phyloP scores from a whole-genome alignment of 768 basidiomycete species.

The Cystofilobasidium ferigula region DNA sequence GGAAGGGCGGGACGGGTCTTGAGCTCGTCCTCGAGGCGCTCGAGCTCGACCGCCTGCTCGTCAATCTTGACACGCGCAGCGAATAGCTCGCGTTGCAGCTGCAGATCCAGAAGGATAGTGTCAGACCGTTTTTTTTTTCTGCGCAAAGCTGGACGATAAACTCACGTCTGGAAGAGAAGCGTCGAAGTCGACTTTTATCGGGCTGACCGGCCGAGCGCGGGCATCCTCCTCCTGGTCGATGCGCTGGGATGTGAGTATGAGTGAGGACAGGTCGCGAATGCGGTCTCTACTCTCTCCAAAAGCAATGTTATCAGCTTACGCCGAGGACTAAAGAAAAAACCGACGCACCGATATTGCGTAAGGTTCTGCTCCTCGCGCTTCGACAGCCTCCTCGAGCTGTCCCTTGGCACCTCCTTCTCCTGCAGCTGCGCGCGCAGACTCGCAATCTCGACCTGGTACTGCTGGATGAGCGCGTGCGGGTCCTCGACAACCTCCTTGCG shows the following conservation, averaged over 20 bases:
- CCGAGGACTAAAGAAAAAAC: constrained; percentile 48
- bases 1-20: constrained; percentile 58
- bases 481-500: constrained; percentile 82
- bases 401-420: constrained; percentile 51
- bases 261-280: constrained; percentile 35
- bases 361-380: constrained; percentile 32
- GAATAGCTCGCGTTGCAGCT: constrained; percentile 83
- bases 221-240: constrained; percentile 40
- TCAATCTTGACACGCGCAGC: constrained; percentile 65
- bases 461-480: constrained; percentile 82
- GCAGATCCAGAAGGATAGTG: neutral
- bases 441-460: constrained; percentile 89
- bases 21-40: constrained; percentile 63
- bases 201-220: constrained; percentile 61
- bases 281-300: constrained; percentile 29
- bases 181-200: constrained; percentile 61
- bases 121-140: neutral
- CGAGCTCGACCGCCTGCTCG: constrained; percentile 68
- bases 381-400: constrained; percentile 42
- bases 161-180: constrained; percentile 17
- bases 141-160: neutral
- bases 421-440: constrained; percentile 65
- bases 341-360: constrained; percentile 11
- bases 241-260: constrained; percentile 58
- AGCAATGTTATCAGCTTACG: too few relatives aligned